Percentiles rank a stretch among this genome's conserved stretches.
phyloP scores from a whole-genome alignment of 2,329 filamentous ascomycete genomes.

The Pseudogymnoascus sp. region DNA sequence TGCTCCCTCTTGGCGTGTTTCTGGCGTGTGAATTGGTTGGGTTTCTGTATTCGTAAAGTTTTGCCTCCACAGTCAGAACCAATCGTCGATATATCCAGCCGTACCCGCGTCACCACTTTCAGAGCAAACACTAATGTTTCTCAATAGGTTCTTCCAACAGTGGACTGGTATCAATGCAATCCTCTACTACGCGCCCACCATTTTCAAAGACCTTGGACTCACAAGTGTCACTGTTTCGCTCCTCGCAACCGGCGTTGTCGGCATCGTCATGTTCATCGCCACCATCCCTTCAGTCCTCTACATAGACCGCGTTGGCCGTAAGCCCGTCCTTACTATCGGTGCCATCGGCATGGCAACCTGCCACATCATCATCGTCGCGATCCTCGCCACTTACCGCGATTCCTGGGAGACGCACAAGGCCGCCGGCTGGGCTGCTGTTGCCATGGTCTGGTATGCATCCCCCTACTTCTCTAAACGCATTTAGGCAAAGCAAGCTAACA shows the following conservation, averaged over 20 bases:
- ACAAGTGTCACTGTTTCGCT: slow-evolving; percentile 45
- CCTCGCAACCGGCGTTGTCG: slow-evolving; percentile 64
- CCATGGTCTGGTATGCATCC: slow-evolving; percentile 65
- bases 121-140: background rate
- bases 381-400: slow-evolving; percentile 57
- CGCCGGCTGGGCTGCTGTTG: slow-evolving; percentile 61
- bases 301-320: slow-evolving; percentile 58
- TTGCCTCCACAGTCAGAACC: background rate
- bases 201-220: slow-evolving; percentile 37
- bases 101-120: background rate
- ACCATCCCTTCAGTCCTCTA: slow-evolving; percentile 62
- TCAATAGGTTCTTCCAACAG: slow-evolving; percentile 46
- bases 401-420: slow-evolving; percentile 50
- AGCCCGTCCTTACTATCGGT: slow-evolving; percentile 55
- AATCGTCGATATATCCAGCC: background rate
- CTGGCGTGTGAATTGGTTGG: background rate
- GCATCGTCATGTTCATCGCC: slow-evolving; percentile 62
- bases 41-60: background rate
- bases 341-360: slow-evolving; percentile 62
- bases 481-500: background rate
- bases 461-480: slow-evolving; percentile 40
- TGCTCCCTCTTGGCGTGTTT: background rate
- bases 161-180: slow-evolving; percentile 40
- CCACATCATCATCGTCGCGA: slow-evolving; percentile 65
- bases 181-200: slow-evolving; percentile 39